Base-by-base conservation (phyloP, 2,329 filamentous ascomycete species). In the Aspergillus aculeatus region DNA sequence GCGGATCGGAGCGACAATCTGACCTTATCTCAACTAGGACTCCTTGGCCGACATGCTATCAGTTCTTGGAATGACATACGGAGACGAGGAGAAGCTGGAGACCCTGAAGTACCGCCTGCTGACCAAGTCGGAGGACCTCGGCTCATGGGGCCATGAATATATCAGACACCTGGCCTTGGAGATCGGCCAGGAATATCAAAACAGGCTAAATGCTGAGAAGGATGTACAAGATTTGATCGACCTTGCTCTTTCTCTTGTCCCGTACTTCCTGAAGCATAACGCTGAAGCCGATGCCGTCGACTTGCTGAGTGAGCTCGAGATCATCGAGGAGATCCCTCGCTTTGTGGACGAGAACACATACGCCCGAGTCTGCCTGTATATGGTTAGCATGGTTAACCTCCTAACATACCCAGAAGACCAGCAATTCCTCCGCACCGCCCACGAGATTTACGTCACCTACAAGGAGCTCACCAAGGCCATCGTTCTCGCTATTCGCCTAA, bases 141-240 rank as follows among this genome's bases (percentile, higher is more conserved):
- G 89, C 59, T 96, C 94, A 5, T 99, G 95, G 95, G 95, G 95
- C 60, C 96, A 99, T 76, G 95, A 99, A 83, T 99, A 99, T 77
- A 92, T 96, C 73, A 86, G 96, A 63, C 96, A 99, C 80, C 83
- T 99, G 66, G 94, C 95, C 26, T 82, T 99, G 62, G 94, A 99
- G 80, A 95, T 99, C 66, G 95, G 95, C 58, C 89, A 96, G 77
- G 94, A 98, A 65, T 96, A 96, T 74, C 90, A 87, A 73, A 93
- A 92, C 78, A 87, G 94, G 67, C 81, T 96, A 76, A 89, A 91
- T 54, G 89, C 91, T 32, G 95, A 98, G 62, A 89, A 95, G 74
- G 84, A 90, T 26, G 89, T 89, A 23, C 85, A 91, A 68, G 94
- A 99, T 71, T 82, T 99, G 59, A 86, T 92, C 56, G 88, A 96